phyloP scores from a whole-genome alignment of 805 yeast genomes.

The Candida maltosa region DNA sequence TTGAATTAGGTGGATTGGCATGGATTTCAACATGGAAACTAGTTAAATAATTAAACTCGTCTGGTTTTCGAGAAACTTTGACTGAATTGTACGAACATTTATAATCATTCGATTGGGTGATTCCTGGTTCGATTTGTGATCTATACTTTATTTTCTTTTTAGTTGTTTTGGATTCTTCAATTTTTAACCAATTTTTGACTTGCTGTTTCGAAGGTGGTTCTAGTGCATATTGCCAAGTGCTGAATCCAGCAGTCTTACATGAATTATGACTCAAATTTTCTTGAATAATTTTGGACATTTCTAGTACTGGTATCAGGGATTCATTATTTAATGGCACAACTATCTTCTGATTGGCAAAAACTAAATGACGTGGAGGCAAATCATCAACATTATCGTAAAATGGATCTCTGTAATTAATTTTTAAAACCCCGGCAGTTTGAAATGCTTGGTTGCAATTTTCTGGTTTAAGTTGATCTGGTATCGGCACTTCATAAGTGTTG shows the following conservation, averaged over 20 bases:
- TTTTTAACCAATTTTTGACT: slow-evolving; percentile 32
- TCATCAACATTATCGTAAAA: slow-evolving; percentile 55
- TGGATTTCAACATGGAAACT: slow-evolving; percentile 69
- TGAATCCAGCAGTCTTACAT: neutral
- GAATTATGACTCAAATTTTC: neutral
- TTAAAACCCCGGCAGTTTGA: slow-evolving; percentile 45
- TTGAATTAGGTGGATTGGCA: slow-evolving; percentile 45
- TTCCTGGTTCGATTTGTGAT: slow-evolving; percentile 53
- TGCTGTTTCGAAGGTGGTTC: slow-evolving; percentile 47
- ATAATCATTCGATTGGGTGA: slow-evolving; percentile 37
- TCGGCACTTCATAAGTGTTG: slow-evolving; percentile 17
- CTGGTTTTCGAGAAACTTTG: slow-evolving; percentile 32
- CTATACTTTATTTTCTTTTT: slow-evolving; percentile 14
- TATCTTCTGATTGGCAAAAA: slow-evolving; percentile 67
- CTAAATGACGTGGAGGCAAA: slow-evolving; percentile 50
- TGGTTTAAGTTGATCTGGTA: slow-evolving; percentile 17
- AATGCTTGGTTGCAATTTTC: slow-evolving; percentile 22
- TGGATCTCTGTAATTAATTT: slow-evolving; percentile 59
- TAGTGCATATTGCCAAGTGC: slow-evolving; percentile 43
- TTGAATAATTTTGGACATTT: slow-evolving; percentile 2
- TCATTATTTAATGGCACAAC: slow-evolving; percentile 30
- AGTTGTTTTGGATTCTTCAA: slow-evolving; percentile 10
- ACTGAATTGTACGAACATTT: slow-evolving; percentile 35
- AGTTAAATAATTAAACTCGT: slow-evolving; percentile 46
- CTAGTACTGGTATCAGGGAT: slow-evolving; percentile 2